Base-by-base conservation (phyloP, 2,329 filamentous ascomycete species). In the Mycosphaerella sp. region DNA sequence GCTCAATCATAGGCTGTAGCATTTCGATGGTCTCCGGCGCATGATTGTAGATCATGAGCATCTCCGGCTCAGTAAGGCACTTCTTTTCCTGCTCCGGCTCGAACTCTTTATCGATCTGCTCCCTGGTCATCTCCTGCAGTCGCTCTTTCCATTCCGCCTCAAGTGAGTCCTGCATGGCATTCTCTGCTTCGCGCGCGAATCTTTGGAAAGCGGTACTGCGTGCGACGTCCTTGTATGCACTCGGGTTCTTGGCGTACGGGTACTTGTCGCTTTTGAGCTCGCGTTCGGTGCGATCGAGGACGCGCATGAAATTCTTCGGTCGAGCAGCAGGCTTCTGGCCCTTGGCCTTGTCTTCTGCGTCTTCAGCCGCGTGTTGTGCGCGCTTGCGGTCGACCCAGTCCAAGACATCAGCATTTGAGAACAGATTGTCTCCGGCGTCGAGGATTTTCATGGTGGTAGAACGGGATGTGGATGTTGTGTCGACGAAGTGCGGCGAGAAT, bases 1-100 rank as follows among this genome's bases (percentile, higher is more conserved):
- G 66, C 57, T 70, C 69, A 32, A 71, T 63, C 63, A 70, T 69
- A 9, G 67, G 66, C 58, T 69, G 60, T 52, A 71, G 49, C 57
- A 67, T 63, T 58, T 68, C 64, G 10, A 65, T 54, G 21, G 62
- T 60, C 48, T 58, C 58, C 36, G 69, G 69, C 42, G 67, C 65
- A 38, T 65, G 61, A 48, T 71, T 71, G 44, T 64, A 62, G 7
- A 71, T 50, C 60, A 68, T 65, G 43, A 70, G 54, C 44, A 66
- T 47, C 53, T 71, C 69, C 40, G 66, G 61, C 56, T 69, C 66
- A 31, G 66, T 70, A 55, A 71, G 52, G 26, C 60, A 60, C 58
- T 69, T 69, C 50, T 48, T 58, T 34, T 67, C 66, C 51, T 67
- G 62, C 55, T 66, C 63, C 21, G 56, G 59, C 29, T 62, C 62